Conservation (phyloP, 192 early-diverging fungal species). For the Geranomyces michiganensis region DNA sequence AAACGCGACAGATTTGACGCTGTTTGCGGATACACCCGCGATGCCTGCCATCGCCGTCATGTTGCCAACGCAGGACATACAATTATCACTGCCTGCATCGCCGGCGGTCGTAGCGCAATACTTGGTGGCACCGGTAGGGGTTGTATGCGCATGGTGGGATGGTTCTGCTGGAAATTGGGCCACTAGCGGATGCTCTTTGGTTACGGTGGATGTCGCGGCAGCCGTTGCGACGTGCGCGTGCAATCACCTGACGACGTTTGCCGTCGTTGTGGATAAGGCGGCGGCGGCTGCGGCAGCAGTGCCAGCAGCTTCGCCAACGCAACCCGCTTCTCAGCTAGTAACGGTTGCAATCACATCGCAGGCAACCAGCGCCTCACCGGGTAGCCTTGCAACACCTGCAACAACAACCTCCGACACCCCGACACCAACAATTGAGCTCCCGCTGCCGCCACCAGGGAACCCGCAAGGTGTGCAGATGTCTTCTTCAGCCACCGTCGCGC, state of each 20-base stretch:
- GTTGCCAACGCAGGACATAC: not conserved
- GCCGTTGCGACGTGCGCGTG: constrained; percentile 5
- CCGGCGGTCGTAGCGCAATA: not conserved
- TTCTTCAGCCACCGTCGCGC: not conserved
- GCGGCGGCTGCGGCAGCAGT: not conserved
- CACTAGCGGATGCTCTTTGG: constrained; percentile 8
- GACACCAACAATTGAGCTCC: not conserved
- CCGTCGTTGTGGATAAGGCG: not conserved
- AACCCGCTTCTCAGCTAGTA: constrained; percentile 4
- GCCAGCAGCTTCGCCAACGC: not conserved
- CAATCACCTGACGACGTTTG: constrained; percentile 15
- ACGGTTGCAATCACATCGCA: too few relatives aligned
- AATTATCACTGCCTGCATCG: not conserved
- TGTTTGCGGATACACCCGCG: not conserved
- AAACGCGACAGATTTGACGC: not conserved
- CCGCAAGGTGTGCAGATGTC: not conserved
- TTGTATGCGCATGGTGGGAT: constrained; percentile 10
- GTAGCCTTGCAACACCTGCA: not conserved
- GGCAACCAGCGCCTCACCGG: constrained; percentile 4
- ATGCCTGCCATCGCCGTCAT: not conserved
- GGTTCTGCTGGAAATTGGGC: not conserved
- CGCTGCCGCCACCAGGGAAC: constrained; percentile 2
- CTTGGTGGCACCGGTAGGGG: too few relatives aligned
- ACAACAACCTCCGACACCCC: not conserved
- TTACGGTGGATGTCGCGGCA: not conserved